Conservation (phyloP, 306 rosid genomes). For the Dalbergia oliveri region DNA sequence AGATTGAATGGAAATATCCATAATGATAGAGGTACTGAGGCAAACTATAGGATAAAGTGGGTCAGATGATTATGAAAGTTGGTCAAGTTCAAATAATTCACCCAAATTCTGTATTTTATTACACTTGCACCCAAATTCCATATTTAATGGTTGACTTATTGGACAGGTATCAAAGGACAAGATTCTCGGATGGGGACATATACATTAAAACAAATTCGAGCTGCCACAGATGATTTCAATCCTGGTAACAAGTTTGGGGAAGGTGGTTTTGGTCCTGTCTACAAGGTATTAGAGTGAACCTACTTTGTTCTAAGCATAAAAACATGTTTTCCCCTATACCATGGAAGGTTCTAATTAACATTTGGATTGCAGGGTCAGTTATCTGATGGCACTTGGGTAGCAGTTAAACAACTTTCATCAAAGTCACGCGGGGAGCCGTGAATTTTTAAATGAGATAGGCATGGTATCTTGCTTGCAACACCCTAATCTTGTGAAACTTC, state of each 20-base stretch:
- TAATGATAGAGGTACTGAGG: neutral
- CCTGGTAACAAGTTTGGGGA: constrained; percentile 68
- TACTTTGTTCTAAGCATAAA: neutral
- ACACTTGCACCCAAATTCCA: neutral
- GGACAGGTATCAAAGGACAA: constrained; percentile 49
- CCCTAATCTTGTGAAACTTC: constrained; percentile 70
- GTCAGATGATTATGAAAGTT: neutral
- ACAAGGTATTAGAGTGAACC: constrained; percentile 58
- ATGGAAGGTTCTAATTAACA: constrained; percentile 29
- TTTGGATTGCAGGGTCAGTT: constrained; percentile 54
- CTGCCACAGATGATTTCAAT: constrained; percentile 68
- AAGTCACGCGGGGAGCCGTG: constrained; percentile 61
- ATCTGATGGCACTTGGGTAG: constrained; percentile 61
- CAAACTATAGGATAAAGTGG: neutral
- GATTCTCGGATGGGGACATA: constrained; percentile 50
- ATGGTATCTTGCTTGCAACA: constrained; percentile 68
- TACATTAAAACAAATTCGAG: constrained; percentile 57
- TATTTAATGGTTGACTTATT: constrained; percentile 13
- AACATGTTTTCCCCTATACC: neutral
- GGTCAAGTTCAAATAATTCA: neutral
- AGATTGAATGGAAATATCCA: neutral
- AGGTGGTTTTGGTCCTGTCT: constrained; percentile 88
- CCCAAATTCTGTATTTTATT: neutral
- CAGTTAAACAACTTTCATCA: constrained; percentile 69
- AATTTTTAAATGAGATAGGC: constrained; percentile 67